A percentile compares a stretch with the other conserved stretches of the same genome.
Conservation (phyloP, 2,329 filamentous ascomycete genomes). For the Pseudogymnoascus sp. region DNA sequence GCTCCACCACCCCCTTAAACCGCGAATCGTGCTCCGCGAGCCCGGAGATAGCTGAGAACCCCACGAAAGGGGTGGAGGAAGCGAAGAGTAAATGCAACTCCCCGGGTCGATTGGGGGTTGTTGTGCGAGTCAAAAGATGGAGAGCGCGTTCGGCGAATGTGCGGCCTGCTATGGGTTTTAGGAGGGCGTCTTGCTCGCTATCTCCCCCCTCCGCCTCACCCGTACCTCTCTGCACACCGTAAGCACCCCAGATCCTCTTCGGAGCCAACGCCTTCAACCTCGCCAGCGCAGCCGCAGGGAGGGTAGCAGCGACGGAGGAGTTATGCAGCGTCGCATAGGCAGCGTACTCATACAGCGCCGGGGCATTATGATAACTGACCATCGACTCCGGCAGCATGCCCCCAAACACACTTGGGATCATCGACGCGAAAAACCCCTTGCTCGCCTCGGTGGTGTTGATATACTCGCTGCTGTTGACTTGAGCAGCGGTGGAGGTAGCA, state of each 20-base stretch:
- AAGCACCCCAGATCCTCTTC: too few relatives aligned
- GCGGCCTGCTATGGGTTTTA: conserved; percentile 38
- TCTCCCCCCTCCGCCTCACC: too few relatives aligned
- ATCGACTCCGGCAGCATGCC: conserved; percentile 17
- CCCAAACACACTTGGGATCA: too few relatives aligned
- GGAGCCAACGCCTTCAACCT: too few relatives aligned
- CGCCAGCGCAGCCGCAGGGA: too few relatives aligned
- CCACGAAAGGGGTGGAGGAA: conserved; percentile 44
- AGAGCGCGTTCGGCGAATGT: conserved; percentile 41
- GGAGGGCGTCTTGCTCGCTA: too few relatives aligned
- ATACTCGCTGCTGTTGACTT: too few relatives aligned
- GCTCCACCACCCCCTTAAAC: conserved; percentile 47
- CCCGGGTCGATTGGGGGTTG: conserved; percentile 32
- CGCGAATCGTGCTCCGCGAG: conserved; percentile 39
- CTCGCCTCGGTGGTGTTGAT: too few relatives aligned
- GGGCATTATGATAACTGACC: conserved; percentile 40
- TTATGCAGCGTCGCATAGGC: conserved; percentile 46
- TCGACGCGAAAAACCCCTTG: too few relatives aligned
- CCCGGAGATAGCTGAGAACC: conserved; percentile 43
- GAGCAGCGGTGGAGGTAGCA: too few relatives aligned
- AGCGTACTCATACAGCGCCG: conserved; percentile 51
- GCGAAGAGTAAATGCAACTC: conserved; percentile 44
- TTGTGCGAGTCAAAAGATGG: conserved; percentile 34
- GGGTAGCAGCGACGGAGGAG: conserved; percentile 27
- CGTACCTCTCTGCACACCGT: too few relatives aligned